Conservation (phyloP, 2,329 filamentous ascomycete genomes). For the Fusarium sp. region DNA sequence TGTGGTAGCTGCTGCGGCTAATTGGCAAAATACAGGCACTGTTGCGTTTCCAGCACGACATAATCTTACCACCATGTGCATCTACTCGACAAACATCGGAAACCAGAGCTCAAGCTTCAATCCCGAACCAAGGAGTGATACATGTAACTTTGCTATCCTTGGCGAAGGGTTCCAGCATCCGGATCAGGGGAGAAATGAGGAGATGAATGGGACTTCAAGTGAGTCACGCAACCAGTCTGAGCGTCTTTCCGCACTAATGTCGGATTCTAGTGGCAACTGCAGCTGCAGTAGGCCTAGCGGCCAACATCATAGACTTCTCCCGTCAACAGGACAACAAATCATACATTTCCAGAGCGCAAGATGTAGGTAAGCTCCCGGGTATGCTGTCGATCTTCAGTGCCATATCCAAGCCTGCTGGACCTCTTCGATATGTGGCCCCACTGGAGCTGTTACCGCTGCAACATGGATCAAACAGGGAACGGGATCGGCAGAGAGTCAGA, state of each 20-base stretch:
- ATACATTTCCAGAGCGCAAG: fast-evolving
- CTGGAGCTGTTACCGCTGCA: fast-evolving
- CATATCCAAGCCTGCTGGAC: not conserved
- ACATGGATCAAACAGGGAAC: not conserved
- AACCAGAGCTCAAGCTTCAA: not conserved
- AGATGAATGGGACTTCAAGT: not conserved
- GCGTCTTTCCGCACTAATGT: too few relatives aligned
- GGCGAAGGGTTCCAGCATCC: not conserved
- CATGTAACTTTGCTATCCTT: not conserved
- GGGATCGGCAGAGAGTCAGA: fast-evolving
- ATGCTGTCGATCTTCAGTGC: not conserved
- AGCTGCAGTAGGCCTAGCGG: fast-evolving
- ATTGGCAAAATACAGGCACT: not conserved
- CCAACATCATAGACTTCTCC: fast-evolving
- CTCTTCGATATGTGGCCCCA: not conserved
- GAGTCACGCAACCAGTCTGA: too few relatives aligned
- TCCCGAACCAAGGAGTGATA: fast-evolving
- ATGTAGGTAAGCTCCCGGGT: fast-evolving
- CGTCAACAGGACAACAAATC: not conserved
- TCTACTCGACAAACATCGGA: not conserved
- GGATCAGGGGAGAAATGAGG: not conserved
- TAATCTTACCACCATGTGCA: not conserved
- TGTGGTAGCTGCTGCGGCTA: fast-evolving
- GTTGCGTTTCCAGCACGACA: not conserved
- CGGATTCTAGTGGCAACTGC: not conserved